These are phyloP conservation scores for Guyanaporus albipodus DNA, from an alignment of 768 basidiomycete species.

Conservation along the genomic window DNA sequence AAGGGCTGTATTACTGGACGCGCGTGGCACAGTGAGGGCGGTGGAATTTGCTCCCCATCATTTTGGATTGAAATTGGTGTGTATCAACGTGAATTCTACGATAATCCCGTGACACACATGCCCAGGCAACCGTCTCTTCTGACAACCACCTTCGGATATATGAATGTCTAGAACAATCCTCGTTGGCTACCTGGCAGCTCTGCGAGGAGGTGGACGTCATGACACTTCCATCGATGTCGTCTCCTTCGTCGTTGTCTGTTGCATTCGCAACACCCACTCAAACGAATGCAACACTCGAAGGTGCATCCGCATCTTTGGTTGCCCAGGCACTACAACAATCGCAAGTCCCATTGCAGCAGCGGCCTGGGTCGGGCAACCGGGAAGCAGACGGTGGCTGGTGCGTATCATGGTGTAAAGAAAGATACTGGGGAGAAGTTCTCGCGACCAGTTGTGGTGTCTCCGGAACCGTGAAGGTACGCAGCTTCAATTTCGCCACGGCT, in stretches of 20 bases:
- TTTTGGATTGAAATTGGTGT: slow-evolving; percentile 84
- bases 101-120: neutral
- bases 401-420: slow-evolving; percentile 93
- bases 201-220: slow-evolving; percentile 74
- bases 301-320: slow-evolving; percentile 54
- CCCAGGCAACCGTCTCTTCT: slow-evolving; percentile 80
- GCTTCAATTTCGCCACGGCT: neutral
- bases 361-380: slow-evolving; percentile 52
- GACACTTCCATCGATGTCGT: slow-evolving; percentile 42
- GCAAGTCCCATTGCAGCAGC: slow-evolving; percentile 30
- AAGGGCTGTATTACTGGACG: slow-evolving; percentile 71
- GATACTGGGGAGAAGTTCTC: slow-evolving; percentile 91
- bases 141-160: slow-evolving; percentile 88
- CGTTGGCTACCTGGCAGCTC: slow-evolving; percentile 70
- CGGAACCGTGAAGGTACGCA: slow-evolving; percentile 70
- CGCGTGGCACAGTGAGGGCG: slow-evolving; percentile 78
- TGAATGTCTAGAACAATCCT: slow-evolving; percentile 78
- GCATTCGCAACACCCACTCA: slow-evolving; percentile 73
- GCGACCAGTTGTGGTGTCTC: slow-evolving; percentile 71
- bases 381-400: slow-evolving; percentile 94
- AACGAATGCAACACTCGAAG: slow-evolving; percentile 50
- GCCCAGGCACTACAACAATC: slow-evolving; percentile 62
- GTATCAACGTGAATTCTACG: slow-evolving; percentile 21
- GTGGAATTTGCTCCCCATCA: slow-evolving; percentile 87
- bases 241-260: slow-evolving; percentile 47